phyloP scores from a whole-genome alignment of 2,329 filamentous ascomycete genomes.

The Colletotrichum sp. region DNA sequence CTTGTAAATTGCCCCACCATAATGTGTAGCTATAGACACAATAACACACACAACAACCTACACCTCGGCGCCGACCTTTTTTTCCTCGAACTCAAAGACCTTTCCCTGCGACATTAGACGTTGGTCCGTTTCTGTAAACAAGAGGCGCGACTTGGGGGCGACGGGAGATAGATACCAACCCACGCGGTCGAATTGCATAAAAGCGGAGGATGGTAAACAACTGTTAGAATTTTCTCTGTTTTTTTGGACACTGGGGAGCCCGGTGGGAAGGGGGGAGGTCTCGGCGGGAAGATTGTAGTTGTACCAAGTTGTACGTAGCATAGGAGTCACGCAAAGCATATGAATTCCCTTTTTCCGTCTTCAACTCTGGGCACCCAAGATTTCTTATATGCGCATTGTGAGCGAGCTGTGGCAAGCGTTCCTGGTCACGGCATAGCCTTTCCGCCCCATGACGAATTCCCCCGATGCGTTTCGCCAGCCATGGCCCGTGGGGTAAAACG shows the following conservation, averaged over 20 bases:
- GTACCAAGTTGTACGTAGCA: slow-evolving; percentile 25
- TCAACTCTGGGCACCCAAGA: neutral
- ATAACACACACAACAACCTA: neutral
- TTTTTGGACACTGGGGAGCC: slow-evolving; percentile 17
- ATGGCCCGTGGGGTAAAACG: neutral
- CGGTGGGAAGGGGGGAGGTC: neutral
- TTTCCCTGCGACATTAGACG: slow-evolving; percentile 1
- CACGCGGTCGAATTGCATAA: slow-evolving; percentile 17
- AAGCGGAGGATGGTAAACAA: slow-evolving; percentile 1
- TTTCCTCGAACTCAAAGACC: neutral
- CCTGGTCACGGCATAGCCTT: neutral
- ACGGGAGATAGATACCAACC: slow-evolving; percentile 14
- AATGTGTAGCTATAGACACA: slow-evolving; percentile 10
- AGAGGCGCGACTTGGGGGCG: neutral
- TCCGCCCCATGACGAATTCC: neutral
- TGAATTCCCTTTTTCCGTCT: slow-evolving; percentile 20
- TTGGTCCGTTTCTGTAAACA: neutral
- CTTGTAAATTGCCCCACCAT: slow-evolving; percentile 50
- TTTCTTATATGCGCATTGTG: neutral
- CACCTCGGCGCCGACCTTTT: neutral
- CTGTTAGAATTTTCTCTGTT: slow-evolving; percentile 17
- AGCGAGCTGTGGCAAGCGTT: neutral
- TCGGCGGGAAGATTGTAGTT: slow-evolving; percentile 23
- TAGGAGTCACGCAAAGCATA: slow-evolving; percentile 26
- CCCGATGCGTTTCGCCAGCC: neutral